Evolutionary conservation across 352 stramenopile species (phyloP), one percentile per base, ranked within the genome.

Genomic region (Globisporangium takayamanum): DNA sequence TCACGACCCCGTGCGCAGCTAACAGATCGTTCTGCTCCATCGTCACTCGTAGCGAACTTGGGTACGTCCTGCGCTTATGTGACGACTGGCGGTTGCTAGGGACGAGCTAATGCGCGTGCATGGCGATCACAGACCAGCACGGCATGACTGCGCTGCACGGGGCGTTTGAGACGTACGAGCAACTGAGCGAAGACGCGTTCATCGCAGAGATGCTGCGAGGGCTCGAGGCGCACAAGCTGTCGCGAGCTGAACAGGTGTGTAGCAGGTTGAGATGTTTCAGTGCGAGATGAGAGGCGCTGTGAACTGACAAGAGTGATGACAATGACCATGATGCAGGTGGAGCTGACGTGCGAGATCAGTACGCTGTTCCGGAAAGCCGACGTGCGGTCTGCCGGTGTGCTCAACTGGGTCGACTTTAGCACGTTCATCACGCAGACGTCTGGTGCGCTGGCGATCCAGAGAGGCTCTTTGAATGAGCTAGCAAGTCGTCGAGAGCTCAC

Each of bases 341-440:
- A 60, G 12, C 30, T 78, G 12, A 69, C 64, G 1, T 62, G 62
- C 8, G 68, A 83, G 26, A 49, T 83, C 3, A 68, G 65, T 45
- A 69, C 57, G 5, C 36, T 84, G 11, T 84, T 81, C 36, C 63
- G 42, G 10, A 66, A 74, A 64, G 66, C 73, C 14, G 72, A 87
- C 67, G 15, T 83, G 7, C 60, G 69, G 12, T 61, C 62, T 2
- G 44, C 55, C 28, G 67, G 63, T 2, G 45, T 58, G 5, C 54
- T 84, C 14, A 76, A 61, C 1, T 87, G 74, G 74, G 63, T 66
- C 3, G 65, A 75, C n/a, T 79, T 87, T 45, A 75, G 68, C 56
- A 65, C 55, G 6, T 75, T 74, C n/a, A 63, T 83, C 36, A 70
- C 71, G 7, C 73, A 78, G 25, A 60, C 66, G 6, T 63, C 64